Base-by-base conservation (phyloP, 2,329 filamentous ascomycete species). In the Talaromyces piceae region DNA sequence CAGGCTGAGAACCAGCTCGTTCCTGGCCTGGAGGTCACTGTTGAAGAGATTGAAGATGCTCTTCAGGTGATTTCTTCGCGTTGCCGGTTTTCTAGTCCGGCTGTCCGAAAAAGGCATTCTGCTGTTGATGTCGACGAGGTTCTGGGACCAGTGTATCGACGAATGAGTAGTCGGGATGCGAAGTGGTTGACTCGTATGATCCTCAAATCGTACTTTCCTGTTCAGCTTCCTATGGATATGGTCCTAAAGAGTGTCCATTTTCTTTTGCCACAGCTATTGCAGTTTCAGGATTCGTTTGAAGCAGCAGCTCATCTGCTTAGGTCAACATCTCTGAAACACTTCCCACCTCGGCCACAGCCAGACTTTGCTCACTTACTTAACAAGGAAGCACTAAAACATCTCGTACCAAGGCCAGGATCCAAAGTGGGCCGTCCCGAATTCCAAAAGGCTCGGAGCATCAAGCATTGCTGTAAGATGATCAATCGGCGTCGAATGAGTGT, bases 101-200 rank as follows among this genome's bases (percentile, higher is more conserved):
- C 75, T 13, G 72, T 89, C 49, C 76, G 78, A 60, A 61, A 62
- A 31, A 64, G 64, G 28, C 59, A 67, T 41, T 58, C 65, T 18
- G 65, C 65, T 4, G 64, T 65, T 2, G 64, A 72, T 59, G 60
- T 78, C 61, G 66, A 73, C 20, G 67, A 70, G 4, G 64, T 76
- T 3, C 65, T 91, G 1, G 73, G 73, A 18, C 63, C 65, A 0
- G 62, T 91, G 1, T 87, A 86, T 59, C 72, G 69, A 26, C 77
- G 80, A 6, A 63, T 89, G 8, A 74, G 74, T 43, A 80, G 87
- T 3, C 73, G 75, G 41, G 87, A 95, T 62, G 86, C 84, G 3
- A 95, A 95, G 69, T 96, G 91, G 91, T 76, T 95, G 9, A 87
- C 87, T 0, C 79, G 91, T 3, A 73, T 96, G 26, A 75, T 95